These are phyloP conservation scores for Cyclospora cayetanensis DNA, from an alignment of 169 alveolate genomes.

Conservation along the genomic window DNA sequence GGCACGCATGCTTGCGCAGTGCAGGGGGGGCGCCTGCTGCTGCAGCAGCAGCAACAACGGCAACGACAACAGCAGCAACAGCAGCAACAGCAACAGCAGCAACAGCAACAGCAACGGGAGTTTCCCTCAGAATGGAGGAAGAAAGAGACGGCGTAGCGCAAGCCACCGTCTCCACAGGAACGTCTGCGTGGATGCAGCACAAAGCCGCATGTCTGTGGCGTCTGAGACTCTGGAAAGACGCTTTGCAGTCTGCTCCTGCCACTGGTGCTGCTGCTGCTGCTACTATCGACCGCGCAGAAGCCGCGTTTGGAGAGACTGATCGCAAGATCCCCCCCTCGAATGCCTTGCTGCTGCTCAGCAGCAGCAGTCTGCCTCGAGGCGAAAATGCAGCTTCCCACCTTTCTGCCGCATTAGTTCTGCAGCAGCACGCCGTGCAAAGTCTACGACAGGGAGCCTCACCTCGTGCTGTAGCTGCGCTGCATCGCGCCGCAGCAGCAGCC, in stretches of 20 bases:
- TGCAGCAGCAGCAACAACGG: not conserved
- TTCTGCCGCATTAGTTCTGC: not conserved
- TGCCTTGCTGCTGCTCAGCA: not conserved
- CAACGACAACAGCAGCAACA: not conserved
- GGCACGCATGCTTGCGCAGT: not conserved
- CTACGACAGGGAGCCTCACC: not conserved
- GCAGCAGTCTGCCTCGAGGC: not conserved
- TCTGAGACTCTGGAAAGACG: conserved; percentile 22
- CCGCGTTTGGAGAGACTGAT: no score
- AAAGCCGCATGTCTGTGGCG: conserved; percentile 59
- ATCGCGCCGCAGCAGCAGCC: conserved; percentile 12
- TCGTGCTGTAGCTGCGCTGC: conserved; percentile 23
- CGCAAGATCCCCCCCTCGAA: not conserved
- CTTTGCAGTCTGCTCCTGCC: not conserved
- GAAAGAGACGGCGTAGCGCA: not conserved
- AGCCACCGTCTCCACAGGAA: not conserved
- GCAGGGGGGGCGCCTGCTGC: not conserved
- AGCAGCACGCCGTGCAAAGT: conserved; percentile 35
- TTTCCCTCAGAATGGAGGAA: not conserved
- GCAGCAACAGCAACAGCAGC: not conserved
- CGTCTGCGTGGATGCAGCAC: conserved; percentile 16
- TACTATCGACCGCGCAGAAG: not conserved
- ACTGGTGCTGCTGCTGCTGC: not conserved
- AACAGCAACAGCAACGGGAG: not conserved
- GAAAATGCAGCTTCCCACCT: not conserved